These are phyloP conservation scores for Solioccasus polychromus DNA, from an alignment of 768 basidiomycete species.

Conservation along the genomic window DNA sequence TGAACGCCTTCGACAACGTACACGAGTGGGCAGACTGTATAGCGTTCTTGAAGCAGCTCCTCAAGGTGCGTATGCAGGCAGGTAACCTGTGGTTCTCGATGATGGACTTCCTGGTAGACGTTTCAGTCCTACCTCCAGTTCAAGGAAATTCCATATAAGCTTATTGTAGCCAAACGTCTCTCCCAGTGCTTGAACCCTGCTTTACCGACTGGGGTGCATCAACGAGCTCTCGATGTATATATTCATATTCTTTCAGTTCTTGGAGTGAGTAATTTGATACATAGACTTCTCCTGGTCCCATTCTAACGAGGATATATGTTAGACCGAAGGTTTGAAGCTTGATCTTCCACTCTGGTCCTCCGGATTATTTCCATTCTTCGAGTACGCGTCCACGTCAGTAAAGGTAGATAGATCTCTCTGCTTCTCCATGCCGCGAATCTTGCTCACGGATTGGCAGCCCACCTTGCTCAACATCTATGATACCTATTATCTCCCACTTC, in stretches of 20 bases:
- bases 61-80: slow-evolving; percentile 58
- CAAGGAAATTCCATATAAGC: slow-evolving; percentile 93
- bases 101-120: slow-evolving; percentile 50
- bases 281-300: neutral
- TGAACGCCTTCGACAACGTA: slow-evolving; percentile 91
- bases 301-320: slow-evolving; percentile 10
- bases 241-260: slow-evolving; percentile 86
- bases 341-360: slow-evolving; percentile 94
- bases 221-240: slow-evolving; percentile 94
- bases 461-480: slow-evolving; percentile 90
- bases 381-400: slow-evolving; percentile 98
- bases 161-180: slow-evolving; percentile 91
- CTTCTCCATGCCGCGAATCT: neutral
- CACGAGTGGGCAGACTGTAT: slow-evolving; percentile 99
- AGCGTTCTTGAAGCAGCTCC: slow-evolving; percentile 88
- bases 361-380: slow-evolving; percentile 97
- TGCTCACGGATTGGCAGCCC: slow-evolving; percentile 47
- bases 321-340: slow-evolving; percentile 83
- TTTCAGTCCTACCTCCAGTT: slow-evolving; percentile 93
- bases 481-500: slow-evolving; percentile 85
- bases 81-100: neutral
- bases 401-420: slow-evolving; percentile 51
- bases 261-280: slow-evolving; percentile 55
- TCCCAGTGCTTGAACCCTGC: slow-evolving; percentile 98
- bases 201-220: slow-evolving; percentile 93